Conservation (phyloP, 768 basidiomycete genomes). For the Kwoniella pini region DNA sequence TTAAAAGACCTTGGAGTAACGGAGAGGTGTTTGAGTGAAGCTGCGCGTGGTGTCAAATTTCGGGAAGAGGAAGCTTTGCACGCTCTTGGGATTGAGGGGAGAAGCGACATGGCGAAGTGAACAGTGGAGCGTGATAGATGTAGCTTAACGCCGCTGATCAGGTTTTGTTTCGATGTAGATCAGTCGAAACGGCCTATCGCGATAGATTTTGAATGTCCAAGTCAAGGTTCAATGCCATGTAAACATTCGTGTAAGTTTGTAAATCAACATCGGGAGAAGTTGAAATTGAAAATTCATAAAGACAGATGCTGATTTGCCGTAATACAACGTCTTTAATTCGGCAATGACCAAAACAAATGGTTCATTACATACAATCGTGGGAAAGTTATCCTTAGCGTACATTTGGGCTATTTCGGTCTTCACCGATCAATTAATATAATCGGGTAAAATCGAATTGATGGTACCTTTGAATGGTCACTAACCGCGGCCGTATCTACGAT, state of each 20-base stretch:
- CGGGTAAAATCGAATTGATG: too few species aligned
- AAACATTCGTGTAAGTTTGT: too few species aligned
- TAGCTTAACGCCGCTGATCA: too few species aligned
- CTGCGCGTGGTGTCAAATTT: too few species aligned
- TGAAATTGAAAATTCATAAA: too few species aligned
- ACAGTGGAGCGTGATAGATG: too few species aligned
- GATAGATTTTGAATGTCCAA: too few species aligned
- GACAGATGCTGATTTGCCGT: not conserved
- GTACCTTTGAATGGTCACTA: not conserved
- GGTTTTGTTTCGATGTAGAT: too few species aligned
- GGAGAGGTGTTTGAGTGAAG: not conserved
- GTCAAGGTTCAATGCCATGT: too few species aligned
- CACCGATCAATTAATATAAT: not conserved
- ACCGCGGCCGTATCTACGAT: not conserved
- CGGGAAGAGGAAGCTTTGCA: conserved; percentile 28
- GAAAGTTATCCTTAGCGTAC: not conserved
- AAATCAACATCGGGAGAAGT: too few species aligned
- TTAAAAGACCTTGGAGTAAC: not conserved
- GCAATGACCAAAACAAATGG: too few species aligned
- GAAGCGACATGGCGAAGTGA: not conserved
- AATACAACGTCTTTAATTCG: not conserved
- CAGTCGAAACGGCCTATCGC: too few species aligned
- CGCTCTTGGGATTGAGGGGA: conserved; percentile 11
- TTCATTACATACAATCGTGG: not conserved
- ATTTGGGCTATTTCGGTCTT: not conserved